These are phyloP conservation scores for Austroboletus eburneus DNA, from an alignment of 768 basidiomycete genomes.

Conservation along the genomic window DNA sequence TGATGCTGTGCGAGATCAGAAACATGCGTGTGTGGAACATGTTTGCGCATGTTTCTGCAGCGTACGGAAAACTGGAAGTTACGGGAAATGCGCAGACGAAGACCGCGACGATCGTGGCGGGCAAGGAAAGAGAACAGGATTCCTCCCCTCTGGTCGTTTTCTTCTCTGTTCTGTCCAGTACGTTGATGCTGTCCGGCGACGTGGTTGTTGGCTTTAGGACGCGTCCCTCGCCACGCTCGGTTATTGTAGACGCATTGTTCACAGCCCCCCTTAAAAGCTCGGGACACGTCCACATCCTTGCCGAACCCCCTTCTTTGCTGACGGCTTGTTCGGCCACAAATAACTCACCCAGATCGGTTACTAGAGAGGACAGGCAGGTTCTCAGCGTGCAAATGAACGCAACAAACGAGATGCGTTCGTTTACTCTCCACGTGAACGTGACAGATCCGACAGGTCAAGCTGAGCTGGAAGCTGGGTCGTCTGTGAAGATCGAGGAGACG, in stretches of 20 bases:
- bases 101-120: conserved; percentile 18
- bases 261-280: conserved; percentile 14
- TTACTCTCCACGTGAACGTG: conserved; percentile 20
- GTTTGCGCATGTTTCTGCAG: conserved; percentile 19
- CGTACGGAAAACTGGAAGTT: conserved; percentile 17
- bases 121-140: conserved; percentile 11
- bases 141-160: conserved; percentile 23
- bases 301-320: conserved; percentile 14
- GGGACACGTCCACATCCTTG: conserved; percentile 22
- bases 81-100: conserved; percentile 17
- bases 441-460: conserved; percentile 18
- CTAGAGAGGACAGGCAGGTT: conserved; percentile 13
- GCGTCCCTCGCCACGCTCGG: conserved; percentile 13
- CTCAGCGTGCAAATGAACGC: conserved; percentile 16
- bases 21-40: conserved; percentile 11
- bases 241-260: conserved; percentile 19
- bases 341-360: neutral
- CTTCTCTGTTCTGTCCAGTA: conserved; percentile 18
- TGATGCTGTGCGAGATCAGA: conserved; percentile 24
- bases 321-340: conserved; percentile 7
- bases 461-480: conserved; percentile 14
- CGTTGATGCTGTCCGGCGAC: conserved; percentile 11
- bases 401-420: conserved; percentile 14
- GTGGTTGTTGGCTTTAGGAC: conserved; percentile 17
- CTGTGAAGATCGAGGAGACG: conserved; percentile 15